Evolutionary conservation across 2,329 filamentous ascomycete species (phyloP), one percentile per base, ranked within the genome.

Genomic region (Trichoderma aggressivum): DNA sequence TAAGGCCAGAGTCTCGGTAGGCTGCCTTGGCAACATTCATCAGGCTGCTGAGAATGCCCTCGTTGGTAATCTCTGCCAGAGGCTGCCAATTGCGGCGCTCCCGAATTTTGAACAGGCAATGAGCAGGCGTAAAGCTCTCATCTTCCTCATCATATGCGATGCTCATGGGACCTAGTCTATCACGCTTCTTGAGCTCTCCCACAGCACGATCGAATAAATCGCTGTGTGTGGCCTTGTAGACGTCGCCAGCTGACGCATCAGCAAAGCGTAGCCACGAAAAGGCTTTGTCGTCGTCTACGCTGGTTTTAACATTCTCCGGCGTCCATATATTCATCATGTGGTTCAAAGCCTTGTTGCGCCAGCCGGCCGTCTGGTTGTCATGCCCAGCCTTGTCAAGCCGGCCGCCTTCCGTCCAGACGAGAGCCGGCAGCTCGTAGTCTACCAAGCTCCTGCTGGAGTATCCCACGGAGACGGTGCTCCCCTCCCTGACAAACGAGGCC

Each of bases 231-330:
- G 90, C 87, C 69, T 86, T 85, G 71, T 91, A 92, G 1, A 89
- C 90, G 73, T 98, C 94, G 11, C 86, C 86, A 2, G 90, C 84
- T 16, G 94, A 96, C 0, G 87, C 85, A 76, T 97, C 93, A 4
- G 92, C 89, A 77, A 99, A 97, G 5, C 94, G 90, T 72, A 98
- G 86, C 90, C 94, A 99, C 0, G 94, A 95, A 80, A 98, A 98
- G 2, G 90, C 87, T 16, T 89, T 87, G 63, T 87, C 85, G 1
- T 87, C 86, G 26, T 86, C 84, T 12, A 86, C 81, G 74, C 89
- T 93, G 61, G 89, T 83, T 14, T 86, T 86, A 56, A 98, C 87
- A 75, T 98, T 89, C 63, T 95, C 90, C 0, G 93, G 91, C 1
- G 90, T 89, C 90, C 93, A 99, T 66, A 99, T 90, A 78, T 97